A percentile compares a stretch with the other conserved stretches of the same genome.
Evolutionary conservation across 2,329 filamentous ascomycete species (phyloP).

Genomic region (Juglanconis juglandina): DNA sequence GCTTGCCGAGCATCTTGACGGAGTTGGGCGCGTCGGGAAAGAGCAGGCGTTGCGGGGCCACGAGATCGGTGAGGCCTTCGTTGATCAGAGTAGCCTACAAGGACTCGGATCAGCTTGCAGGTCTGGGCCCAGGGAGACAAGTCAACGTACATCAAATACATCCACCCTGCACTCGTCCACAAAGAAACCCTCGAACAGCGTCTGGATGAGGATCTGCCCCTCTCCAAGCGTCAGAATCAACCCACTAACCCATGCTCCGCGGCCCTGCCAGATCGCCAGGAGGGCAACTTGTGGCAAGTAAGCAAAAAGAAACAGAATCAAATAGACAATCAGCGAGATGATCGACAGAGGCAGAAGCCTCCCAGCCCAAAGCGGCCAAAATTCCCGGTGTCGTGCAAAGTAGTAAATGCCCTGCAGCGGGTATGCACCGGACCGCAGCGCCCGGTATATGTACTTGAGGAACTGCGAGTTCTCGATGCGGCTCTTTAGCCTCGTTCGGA

Average conservation of each 20-base stretch:
- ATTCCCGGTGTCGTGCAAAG: constrained; percentile 71
- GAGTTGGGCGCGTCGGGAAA: constrained; percentile 67
- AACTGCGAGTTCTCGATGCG: constrained; percentile 14
- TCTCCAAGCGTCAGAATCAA: constrained; percentile 84
- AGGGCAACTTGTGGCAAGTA: constrained; percentile 89
- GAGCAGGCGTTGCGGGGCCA: constrained; percentile 63
- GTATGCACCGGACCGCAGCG: constrained; percentile 47
- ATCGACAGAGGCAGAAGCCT: constrained; percentile 77
- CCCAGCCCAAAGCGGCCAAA: constrained; percentile 76
- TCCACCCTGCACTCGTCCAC: constrained; percentile 77
- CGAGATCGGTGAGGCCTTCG: constrained; percentile 65
- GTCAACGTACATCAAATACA: constrained; percentile 69
- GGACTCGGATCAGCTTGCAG: constrained; percentile 12
- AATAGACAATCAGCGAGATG: constrained; percentile 77
- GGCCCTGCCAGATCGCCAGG: constrained; percentile 82
- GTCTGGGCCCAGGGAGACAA: background rate
- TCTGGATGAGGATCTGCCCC: constrained; percentile 66
- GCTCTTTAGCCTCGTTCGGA: constrained; percentile 10
- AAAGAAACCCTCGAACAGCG: constrained; percentile 75
- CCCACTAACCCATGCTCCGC: constrained; percentile 85
- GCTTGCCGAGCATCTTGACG: constrained; percentile 78
- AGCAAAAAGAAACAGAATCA: constrained; percentile 81
- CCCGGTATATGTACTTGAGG: constrained; percentile 41
- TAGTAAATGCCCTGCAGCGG: constrained; percentile 75
- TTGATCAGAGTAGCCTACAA: constrained; percentile 69